Percentiles rank a stretch among this genome's conserved stretches.
Conservation (phyloP, 305 asterid genomes). For the Withania somnifera region DNA sequence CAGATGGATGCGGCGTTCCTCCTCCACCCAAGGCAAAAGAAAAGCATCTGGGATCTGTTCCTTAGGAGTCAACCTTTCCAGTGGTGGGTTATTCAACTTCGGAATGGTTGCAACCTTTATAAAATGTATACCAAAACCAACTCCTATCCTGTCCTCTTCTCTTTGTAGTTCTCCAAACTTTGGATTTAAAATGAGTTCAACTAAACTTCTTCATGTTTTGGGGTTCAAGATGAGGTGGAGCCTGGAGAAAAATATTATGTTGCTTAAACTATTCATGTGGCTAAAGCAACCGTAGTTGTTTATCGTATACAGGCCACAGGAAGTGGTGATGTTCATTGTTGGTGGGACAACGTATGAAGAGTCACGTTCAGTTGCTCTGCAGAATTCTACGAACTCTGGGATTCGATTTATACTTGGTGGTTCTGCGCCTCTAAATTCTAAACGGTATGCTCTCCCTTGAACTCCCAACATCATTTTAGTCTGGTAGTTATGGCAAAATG, state of each 20-base stretch:
- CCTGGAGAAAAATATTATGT: background rate
- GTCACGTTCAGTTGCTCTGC: constrained; percentile 79
- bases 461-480: background rate
- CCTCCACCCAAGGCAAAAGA: background rate
- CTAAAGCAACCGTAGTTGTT: background rate
- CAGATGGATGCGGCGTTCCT: background rate
- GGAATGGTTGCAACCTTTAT: background rate
- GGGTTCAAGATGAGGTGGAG: background rate
- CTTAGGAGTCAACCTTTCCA: background rate
- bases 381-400: constrained; percentile 80
- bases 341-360: constrained; percentile 99
- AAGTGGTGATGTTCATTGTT: constrained; percentile 76
- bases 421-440: constrained; percentile 74
- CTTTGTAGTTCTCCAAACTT: background rate
- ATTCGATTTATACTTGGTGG: constrained; percentile 94
- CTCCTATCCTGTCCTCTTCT: background rate
- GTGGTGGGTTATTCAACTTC: background rate
- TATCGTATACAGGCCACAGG: constrained; percentile 57
- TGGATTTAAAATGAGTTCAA: background rate
- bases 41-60: background rate
- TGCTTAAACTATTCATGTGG: background rate
- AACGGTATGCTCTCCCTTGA: constrained; percentile 41
- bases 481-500: background rate
- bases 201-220: background rate
- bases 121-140: background rate